Percentiles rank a stretch among this genome's conserved stretches.
phyloP scores from a whole-genome alignment of 2,329 filamentous ascomycete genomes.

The Westerdykella ornata region DNA sequence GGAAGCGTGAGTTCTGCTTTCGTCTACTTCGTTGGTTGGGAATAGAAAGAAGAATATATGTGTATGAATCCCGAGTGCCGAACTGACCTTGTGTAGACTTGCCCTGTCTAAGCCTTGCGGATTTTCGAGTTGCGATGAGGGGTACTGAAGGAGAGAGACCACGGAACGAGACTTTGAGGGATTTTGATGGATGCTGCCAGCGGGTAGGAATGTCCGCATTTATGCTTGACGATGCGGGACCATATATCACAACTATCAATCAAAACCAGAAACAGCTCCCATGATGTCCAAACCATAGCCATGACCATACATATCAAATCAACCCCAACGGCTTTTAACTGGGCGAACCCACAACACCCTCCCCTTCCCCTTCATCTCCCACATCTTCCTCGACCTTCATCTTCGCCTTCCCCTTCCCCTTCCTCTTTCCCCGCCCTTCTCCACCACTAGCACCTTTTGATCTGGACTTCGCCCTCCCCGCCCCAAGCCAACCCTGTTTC shows the following conservation, averaged over 20 bases:
- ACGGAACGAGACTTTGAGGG: background rate
- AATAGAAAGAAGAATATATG: too few relatives aligned
- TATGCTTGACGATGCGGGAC: too few relatives aligned
- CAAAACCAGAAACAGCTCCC: background rate
- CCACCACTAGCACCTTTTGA: background rate
- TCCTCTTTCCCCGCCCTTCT: background rate
- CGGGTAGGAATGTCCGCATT: too few relatives aligned
- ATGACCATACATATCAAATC: background rate
- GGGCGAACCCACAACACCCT: slow-evolving; percentile 5
- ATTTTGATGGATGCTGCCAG: background rate
- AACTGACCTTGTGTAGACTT: slow-evolving; percentile 12
- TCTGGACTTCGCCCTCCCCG: slow-evolving; percentile 18
- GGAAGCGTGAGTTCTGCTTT: slow-evolving; percentile 28
- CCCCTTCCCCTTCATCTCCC: background rate
- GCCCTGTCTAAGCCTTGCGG: slow-evolving; percentile 15
- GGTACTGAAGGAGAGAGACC: background rate
- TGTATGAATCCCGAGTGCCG: too few relatives aligned
- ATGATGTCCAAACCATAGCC: slow-evolving; percentile 5
- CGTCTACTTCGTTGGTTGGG: too few relatives aligned
- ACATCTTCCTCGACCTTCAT: slow-evolving; percentile 1
- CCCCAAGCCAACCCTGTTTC: slow-evolving; percentile 25
- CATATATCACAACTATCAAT: background rate
- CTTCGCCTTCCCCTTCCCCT: slow-evolving; percentile 5
- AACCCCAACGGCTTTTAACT: too few relatives aligned
- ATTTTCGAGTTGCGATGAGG: background rate